These are phyloP conservation scores for Sugiyamaella xylanicola DNA, from an alignment of 1,139 yeast species.

Conservation along the genomic window DNA sequence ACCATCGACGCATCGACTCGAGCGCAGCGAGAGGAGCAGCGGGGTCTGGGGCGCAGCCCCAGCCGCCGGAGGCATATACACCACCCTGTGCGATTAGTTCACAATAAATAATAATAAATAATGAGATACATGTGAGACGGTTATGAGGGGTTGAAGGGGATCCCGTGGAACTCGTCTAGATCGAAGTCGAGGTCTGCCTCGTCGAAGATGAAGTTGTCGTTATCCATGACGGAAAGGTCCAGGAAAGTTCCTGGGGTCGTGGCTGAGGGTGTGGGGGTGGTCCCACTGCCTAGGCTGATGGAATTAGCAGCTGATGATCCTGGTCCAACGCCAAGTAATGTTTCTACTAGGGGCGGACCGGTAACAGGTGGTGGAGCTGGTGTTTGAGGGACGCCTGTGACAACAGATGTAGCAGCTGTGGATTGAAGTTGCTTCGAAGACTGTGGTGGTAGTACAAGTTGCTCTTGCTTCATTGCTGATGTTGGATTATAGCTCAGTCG, in stretches of 20 bases:
- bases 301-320: conserved; percentile 8
- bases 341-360: conserved; percentile 15
- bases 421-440: background rate
- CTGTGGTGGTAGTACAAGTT: background rate
- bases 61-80: too few relatives aligned
- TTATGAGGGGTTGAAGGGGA: conserved; percentile 38
- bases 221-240: conserved; percentile 32
- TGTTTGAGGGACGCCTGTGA: background rate
- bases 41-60: background rate
- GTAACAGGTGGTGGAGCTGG: background rate
- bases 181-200: conserved; percentile 29
- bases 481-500: background rate
- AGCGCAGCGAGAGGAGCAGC: background rate
- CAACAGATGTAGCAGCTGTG: background rate
- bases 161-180: conserved; percentile 33
- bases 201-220: conserved; percentile 31
- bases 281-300: conserved; percentile 1
- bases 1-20: too few relatives aligned
- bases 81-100: too few relatives aligned
- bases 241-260: conserved; percentile 28
- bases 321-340: conserved; percentile 16
- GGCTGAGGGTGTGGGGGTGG: conserved; percentile 17
- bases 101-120: conserved; percentile 13
- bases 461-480: background rate
- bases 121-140: background rate